These are phyloP conservation scores for Fusarium tupiense DNA, from an alignment of 2,329 filamentous ascomycete species.

Conservation along the genomic window DNA sequence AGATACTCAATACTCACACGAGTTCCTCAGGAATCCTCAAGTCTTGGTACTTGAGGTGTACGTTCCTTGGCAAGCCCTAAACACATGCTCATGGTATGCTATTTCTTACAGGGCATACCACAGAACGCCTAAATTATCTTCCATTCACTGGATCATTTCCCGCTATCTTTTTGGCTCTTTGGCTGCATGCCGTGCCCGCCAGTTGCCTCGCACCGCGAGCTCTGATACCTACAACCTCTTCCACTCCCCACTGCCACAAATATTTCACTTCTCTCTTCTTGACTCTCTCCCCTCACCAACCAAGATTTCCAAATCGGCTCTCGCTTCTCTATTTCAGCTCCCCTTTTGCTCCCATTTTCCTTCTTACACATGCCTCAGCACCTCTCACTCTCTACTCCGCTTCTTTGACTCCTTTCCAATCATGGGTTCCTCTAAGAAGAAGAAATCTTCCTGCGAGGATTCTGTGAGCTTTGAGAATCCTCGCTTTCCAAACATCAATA, in stretches of 20 bases:
- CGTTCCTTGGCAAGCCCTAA: not conserved
- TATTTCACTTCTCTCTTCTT: not conserved
- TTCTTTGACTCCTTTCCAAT: too few relatives aligned
- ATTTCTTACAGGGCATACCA: not conserved
- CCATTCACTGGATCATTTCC: too few relatives aligned
- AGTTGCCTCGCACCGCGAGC: conserved; percentile 10
- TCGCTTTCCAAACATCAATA: too few relatives aligned
- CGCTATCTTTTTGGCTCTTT: not conserved
- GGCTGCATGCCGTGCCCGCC: not conserved
- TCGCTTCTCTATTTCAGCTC: not conserved
- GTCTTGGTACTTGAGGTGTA: not conserved
- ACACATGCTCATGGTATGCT: not conserved
- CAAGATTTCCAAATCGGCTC: accelerated
- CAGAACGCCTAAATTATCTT: accelerated
- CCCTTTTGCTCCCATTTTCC: not conserved
- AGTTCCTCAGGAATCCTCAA: not conserved
- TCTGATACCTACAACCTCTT: not conserved
- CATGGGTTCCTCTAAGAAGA: not conserved
- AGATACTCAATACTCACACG: not conserved
- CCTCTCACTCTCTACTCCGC: too few relatives aligned
- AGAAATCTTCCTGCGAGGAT: not conserved
- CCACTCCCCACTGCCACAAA: not conserved
- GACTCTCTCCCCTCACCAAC: not conserved
- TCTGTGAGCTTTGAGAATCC: not conserved
- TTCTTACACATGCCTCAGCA: not conserved